Evolutionary conservation across 495 filamentous ascomycete species (phyloP), one percentile per base, ranked within the genome.

Genomic region (Penicillium silybi): DNA sequence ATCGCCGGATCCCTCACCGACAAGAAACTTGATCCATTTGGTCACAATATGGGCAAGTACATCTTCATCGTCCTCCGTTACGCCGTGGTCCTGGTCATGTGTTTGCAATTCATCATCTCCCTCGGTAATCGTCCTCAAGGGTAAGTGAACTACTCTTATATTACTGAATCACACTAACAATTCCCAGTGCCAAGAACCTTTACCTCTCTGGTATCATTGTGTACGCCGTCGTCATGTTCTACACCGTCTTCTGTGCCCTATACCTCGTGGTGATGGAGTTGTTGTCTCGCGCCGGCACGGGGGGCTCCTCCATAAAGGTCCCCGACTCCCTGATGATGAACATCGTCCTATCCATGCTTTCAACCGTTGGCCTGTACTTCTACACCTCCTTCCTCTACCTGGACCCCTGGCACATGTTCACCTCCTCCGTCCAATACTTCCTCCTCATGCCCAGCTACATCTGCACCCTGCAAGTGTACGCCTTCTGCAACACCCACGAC

Each of bases 361-460:
- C 88, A 5, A 99, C 95, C 1, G 71, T 97, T 34, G 95, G 95
- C 1, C 77, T 99, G 1, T 97, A 97, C 78, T 95, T 99, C 76
- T 77, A 95, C 71, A 95, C 91, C 81, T 88, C 84, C 52, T 93
- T 97, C 76, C 69, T 99, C 23, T 99, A 97, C 71, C 83, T 97
- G 22, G 95, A 97, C 62, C 95, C 95, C 0, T 99, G 95, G 95
- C 93, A 99, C 75, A 95, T 99, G 90, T 88, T 97, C 72, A 99
- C 95, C 25, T 88, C 83, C 1, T 85, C 88, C 0, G 80, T 80
- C n/a, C 92, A 96, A 68, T 99, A 99, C 76, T 96, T 97, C 64
- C 78, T 89, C 42, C 82, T 99, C 23, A 76, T 99, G 20, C 93
- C 93, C 0, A 82, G 76, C 41, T 99, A 97, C 74, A 95, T 99